Evolutionary conservation across 1,139 yeast species (phyloP).

Genomic region (Geotrichum siamense): DNA sequence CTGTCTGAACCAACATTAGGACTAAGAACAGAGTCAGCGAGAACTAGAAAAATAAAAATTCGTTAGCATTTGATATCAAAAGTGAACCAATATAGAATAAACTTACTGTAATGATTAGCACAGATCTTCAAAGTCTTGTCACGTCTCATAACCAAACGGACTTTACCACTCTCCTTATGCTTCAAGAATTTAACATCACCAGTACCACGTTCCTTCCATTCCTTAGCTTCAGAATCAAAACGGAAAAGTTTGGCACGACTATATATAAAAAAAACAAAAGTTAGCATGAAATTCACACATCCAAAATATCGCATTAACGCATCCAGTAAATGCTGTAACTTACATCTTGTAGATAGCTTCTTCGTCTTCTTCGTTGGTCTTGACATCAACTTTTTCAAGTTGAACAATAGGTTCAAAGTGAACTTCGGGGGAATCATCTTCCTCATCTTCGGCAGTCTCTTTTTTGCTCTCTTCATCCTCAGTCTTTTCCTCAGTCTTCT

Average conservation of each 20-base stretch:
- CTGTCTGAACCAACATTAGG: constrained; percentile 96
- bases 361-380: constrained; percentile 95
- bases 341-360: constrained; percentile 66
- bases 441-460: constrained; percentile 48
- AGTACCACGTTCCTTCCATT: constrained; percentile 99
- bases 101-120: constrained; percentile 73
- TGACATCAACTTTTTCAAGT: constrained; percentile 91
- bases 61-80: constrained; percentile 5
- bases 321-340: too few relatives aligned
- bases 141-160: constrained; percentile 94
- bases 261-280: not conserved
- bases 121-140: constrained; percentile 97
- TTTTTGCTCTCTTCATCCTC: constrained; percentile 34
- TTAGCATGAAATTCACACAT: constrained; percentile 1
- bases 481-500: constrained; percentile 47
- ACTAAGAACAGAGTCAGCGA: constrained; percentile 76
- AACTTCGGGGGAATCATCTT: constrained; percentile 85
- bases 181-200: constrained; percentile 95
- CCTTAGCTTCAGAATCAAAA: constrained; percentile 66
- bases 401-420: constrained; percentile 95
- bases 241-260: constrained; percentile 87
- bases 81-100: constrained; percentile 13
- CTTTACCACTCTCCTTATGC: constrained; percentile 74
- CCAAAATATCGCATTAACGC: too few relatives aligned
- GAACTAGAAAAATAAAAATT: constrained; percentile 31